Evolutionary conservation across 306 rosid genomes (phyloP).

Genomic region (Ormosia semicastrata): DNA sequence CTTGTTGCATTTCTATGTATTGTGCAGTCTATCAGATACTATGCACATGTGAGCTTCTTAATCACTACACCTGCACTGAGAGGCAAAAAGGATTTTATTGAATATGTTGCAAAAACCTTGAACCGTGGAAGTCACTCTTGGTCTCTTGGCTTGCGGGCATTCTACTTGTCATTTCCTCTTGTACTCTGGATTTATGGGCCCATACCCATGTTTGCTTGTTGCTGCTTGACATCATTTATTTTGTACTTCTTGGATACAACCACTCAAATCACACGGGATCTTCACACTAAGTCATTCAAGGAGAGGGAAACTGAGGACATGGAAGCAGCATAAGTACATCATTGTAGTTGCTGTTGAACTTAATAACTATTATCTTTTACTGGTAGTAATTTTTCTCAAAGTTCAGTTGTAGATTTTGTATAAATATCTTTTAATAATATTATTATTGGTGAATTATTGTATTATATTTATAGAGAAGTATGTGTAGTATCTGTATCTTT

Average conservation of each 20-base stretch:
- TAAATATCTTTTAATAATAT: not conserved
- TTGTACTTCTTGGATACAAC: conserved; percentile 92
- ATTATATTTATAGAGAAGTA: not conserved
- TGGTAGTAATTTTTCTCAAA: not conserved
- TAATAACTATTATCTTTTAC: not conserved
- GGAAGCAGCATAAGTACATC: conserved; percentile 37
- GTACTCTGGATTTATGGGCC: conserved; percentile 94
- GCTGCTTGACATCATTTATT: conserved; percentile 55
- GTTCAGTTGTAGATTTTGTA: conserved; percentile 6
- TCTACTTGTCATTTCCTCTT: conserved; percentile 81
- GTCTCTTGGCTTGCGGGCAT: conserved; percentile 88
- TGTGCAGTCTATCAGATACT: conserved; percentile 87
- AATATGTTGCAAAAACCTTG: conserved; percentile 65
- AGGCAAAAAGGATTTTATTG: conserved; percentile 48
- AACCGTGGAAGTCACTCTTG: conserved; percentile 82
- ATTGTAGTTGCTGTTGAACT: conserved; percentile 23
- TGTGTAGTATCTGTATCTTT: not conserved
- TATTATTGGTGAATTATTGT: not conserved
- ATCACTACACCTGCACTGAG: conserved; percentile 69
- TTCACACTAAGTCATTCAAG: conserved; percentile 60
- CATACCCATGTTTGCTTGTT: conserved; percentile 76
- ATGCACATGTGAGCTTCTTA: conserved; percentile 90
- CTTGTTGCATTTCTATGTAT: conserved; percentile 90
- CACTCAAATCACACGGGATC: conserved; percentile 62
- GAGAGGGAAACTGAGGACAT: conserved; percentile 19